Base-by-base conservation (phyloP, 768 basidiomycete species). In the Lactarius sp. region DNA sequence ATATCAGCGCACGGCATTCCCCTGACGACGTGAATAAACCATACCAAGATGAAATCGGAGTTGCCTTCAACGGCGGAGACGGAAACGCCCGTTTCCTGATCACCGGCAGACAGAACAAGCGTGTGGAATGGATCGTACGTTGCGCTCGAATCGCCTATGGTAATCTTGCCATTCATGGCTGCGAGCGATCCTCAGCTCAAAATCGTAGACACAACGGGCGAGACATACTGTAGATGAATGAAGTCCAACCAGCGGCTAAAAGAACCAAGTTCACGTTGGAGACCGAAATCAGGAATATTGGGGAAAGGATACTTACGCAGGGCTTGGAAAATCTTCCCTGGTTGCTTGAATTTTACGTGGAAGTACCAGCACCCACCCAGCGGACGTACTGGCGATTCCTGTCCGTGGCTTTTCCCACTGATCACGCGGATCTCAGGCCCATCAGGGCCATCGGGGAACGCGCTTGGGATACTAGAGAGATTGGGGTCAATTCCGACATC, bases 301-400 rank as follows among this genome's bases (percentile, higher is more conserved):
- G 16, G 41, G n/a, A 16, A 13, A 22, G 0, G 12, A 36, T 14
- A 75, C 87, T 71, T 67, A 85, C 91, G 94, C 46, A 98, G 78
- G 10, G 87, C 84, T 72, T 95, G 95, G 77, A 91, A 96, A 36
- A 92, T 80, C 36, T 75, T 78, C 2, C 82, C 85, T 36, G 83
- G 80, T 64, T 81, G 80, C 33, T 80, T 75, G 72, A 95, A 85
- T 62, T 77, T 84, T 65, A 88, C 75, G 71, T 95, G 92, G 76
- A 95, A 87, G 75, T 85, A 97, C 91, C 92, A 95, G 74, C 94
- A 95, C 6, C 95, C 95, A 13, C 95, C 95, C 0, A 94, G 81
- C 0, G 92, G 92, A 53, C 88, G 79, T 27, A 98, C 94, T 33
- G 94, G 94, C 2, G 92, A 94, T 71, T 88, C 87, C 14, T 85